Evolutionary conservation across 2,329 filamentous ascomycete genomes (phyloP).

Genomic region (Curvularia eragrostidis): DNA sequence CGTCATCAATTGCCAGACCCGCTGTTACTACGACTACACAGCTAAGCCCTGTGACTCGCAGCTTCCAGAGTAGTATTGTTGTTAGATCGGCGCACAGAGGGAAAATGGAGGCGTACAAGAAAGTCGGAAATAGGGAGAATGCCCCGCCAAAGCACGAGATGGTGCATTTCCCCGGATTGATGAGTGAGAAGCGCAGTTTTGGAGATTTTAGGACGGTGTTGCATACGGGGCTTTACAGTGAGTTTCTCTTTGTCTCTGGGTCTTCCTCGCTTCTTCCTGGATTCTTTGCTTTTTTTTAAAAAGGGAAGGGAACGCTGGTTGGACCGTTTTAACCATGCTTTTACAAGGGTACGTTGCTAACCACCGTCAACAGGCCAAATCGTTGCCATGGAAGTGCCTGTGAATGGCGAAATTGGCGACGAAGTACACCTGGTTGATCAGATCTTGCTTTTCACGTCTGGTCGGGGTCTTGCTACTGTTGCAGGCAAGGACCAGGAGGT

Average conservation of each 20-base stretch:
- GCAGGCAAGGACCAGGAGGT: slow-evolving; percentile 65
- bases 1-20: slow-evolving; percentile 1
- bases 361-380: slow-evolving; percentile 54
- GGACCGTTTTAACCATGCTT: neutral
- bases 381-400: slow-evolving; percentile 69
- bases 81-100: slow-evolving; percentile 1
- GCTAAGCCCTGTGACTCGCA: neutral
- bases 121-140: slow-evolving; percentile 35
- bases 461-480: slow-evolving; percentile 64
- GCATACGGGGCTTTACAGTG: slow-evolving; percentile 65
- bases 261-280: neutral
- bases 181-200: slow-evolving; percentile 61
- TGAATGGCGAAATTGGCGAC: slow-evolving; percentile 70
- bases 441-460: slow-evolving; percentile 68
- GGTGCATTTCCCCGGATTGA: slow-evolving; percentile 66
- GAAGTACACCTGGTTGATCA: slow-evolving; percentile 71
- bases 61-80: neutral
- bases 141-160: slow-evolving; percentile 56
- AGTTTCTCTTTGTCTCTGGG: neutral
- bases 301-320: neutral
- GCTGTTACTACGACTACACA: neutral
- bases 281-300: neutral
- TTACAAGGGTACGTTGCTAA: neutral
- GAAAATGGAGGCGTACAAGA: slow-evolving; percentile 36
- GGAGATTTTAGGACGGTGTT: slow-evolving; percentile 67